Evolutionary conservation across 1,139 yeast species (phyloP).

Genomic region (Scheffersomyces titani): DNA sequence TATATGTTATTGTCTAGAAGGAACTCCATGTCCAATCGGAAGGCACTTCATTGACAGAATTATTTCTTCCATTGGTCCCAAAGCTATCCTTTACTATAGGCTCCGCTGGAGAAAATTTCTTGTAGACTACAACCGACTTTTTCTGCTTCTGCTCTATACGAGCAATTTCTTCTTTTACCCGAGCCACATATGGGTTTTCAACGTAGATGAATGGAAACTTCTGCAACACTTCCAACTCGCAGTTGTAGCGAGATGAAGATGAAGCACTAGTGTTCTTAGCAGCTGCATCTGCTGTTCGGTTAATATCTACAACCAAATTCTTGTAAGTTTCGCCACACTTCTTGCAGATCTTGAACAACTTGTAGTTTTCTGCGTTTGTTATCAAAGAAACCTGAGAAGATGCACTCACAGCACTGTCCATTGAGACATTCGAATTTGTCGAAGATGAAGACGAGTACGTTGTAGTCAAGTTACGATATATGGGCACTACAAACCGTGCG

Average conservation of each 20-base stretch:
- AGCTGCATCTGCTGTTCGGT: conserved; percentile 15
- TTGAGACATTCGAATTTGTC: not conserved
- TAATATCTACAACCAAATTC: conserved; percentile 28
- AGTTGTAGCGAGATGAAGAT: conserved; percentile 1
- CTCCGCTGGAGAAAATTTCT: not conserved
- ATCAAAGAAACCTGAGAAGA: conserved; percentile 7
- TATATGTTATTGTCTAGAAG: conserved; percentile 21
- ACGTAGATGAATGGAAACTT: conserved; percentile 32
- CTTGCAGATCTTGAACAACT: conserved; percentile 38
- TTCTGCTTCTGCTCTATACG: conserved; percentile 6
- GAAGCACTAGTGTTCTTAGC: conserved; percentile 1
- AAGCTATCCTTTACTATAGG: not conserved
- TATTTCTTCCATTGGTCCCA: conserved; percentile 7
- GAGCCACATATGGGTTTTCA: conserved; percentile 38
- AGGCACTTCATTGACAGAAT: conserved; percentile 25
- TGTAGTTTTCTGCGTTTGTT: conserved; percentile 15
- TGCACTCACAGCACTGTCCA: not conserved
- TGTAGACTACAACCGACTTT: conserved; percentile 1
- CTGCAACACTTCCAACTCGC: conserved; percentile 5
- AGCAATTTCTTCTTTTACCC: conserved; percentile 3
- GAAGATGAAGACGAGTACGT: not conserved
- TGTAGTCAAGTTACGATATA: conserved; percentile 23
- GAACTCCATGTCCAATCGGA: conserved; percentile 52
- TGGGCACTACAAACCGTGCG: conserved; percentile 42
- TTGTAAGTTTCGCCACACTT: conserved; percentile 38